These are phyloP conservation scores for Lipomyces spencermartinsiae DNA, from an alignment of 805 yeast species.

Conservation along the genomic window DNA sequence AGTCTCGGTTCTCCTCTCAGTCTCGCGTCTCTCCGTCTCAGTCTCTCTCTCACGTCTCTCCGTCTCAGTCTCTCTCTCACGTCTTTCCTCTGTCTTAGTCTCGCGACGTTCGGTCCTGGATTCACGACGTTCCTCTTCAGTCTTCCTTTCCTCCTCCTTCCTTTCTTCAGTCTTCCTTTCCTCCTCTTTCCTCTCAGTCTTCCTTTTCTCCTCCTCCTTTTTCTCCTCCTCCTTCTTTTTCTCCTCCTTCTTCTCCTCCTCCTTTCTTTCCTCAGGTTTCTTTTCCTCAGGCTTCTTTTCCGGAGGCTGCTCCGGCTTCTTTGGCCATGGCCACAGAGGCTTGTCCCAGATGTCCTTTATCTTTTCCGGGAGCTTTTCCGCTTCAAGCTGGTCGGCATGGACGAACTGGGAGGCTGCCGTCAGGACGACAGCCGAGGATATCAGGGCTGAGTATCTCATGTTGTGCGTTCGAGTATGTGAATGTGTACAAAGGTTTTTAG, in stretches of 20 bases:
- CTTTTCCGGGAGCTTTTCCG: neutral
- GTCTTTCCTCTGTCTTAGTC: neutral
- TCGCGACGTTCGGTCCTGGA: neutral
- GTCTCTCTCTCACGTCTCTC: too few species aligned
- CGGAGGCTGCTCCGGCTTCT: constrained; percentile 8
- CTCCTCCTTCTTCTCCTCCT: constrained; percentile 18
- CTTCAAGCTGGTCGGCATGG: neutral
- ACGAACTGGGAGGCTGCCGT: constrained; percentile 1
- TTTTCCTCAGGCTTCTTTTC: constrained; percentile 36
- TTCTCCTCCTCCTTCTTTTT: constrained; percentile 29
- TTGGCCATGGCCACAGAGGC: neutral
- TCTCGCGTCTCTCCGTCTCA: constrained; percentile 10
- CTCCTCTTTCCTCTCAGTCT: constrained; percentile 16
- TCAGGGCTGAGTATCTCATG: neutral
- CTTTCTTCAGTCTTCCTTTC: constrained; percentile 12
- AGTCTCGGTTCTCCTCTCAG: neutral
- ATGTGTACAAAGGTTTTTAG: neutral
- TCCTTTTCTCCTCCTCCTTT: constrained; percentile 33
- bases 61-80: neutral
- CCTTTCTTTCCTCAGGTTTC: constrained; percentile 18
- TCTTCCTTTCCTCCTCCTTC: constrained; percentile 3
- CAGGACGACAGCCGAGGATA: neutral
- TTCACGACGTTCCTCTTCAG: neutral
- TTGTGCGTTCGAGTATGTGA: neutral
- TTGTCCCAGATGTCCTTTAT: neutral